Conservation (phyloP, 495 filamentous ascomycete genomes). For the Chaetomium cochliodes region DNA sequence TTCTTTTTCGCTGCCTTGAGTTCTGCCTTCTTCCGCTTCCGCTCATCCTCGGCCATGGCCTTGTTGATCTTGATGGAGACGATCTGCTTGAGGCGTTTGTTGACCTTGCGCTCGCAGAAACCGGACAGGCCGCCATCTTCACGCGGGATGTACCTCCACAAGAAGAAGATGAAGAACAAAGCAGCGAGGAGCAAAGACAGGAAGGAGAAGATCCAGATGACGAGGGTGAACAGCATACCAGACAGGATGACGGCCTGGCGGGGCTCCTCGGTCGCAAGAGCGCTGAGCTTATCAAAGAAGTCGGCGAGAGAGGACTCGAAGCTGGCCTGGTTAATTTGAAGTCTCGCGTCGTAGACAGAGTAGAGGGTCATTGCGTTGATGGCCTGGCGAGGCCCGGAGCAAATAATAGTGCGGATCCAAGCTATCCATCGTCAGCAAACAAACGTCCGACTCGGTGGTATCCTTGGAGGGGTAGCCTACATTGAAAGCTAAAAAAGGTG, state of each 20-base stretch:
- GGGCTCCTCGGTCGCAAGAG: slow-evolving; percentile 66
- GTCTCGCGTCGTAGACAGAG: slow-evolving; percentile 65
- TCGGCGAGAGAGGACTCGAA: slow-evolving; percentile 55
- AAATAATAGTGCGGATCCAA: slow-evolving; percentile 84
- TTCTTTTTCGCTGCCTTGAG: slow-evolving; percentile 55
- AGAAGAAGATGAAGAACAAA: slow-evolving; percentile 78
- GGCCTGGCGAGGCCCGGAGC: slow-evolving; percentile 85
- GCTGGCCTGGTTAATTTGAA: slow-evolving; percentile 60
- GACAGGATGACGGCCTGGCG: slow-evolving; percentile 76
- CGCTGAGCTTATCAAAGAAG: slow-evolving; percentile 74
- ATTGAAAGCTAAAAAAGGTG: slow-evolving; percentile 91
- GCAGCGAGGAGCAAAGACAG: slow-evolving; percentile 69
- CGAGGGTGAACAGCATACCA: slow-evolving; percentile 86
- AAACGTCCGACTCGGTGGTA: background rate
- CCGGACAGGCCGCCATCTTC: slow-evolving; percentile 72
- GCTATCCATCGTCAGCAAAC: slow-evolving; percentile 41
- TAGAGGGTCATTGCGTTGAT: slow-evolving; percentile 87
- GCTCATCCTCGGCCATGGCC: slow-evolving; percentile 72
- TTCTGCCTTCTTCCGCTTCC: slow-evolving; percentile 55
- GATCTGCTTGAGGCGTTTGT: slow-evolving; percentile 74
- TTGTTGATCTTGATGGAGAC: slow-evolving; percentile 80
- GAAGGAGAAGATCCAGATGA: slow-evolving; percentile 84
- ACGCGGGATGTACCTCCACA: slow-evolving; percentile 83
- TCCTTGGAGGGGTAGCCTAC: slow-evolving; percentile 45
- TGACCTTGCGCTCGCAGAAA: slow-evolving; percentile 89